Base-by-base conservation (phyloP, 306 rosid genomes). In the Betula pendula region DNA sequence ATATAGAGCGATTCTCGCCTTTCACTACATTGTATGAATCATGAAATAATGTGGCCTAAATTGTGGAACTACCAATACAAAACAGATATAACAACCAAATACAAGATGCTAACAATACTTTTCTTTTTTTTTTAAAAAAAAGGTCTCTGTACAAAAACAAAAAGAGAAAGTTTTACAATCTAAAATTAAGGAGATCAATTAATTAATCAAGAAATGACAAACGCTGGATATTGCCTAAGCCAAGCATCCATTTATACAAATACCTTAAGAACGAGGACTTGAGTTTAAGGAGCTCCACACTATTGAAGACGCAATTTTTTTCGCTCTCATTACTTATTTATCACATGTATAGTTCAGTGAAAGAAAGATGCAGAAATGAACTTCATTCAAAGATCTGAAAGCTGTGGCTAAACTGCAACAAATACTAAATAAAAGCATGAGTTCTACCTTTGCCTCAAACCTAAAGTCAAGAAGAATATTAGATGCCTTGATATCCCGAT, bases 401-500 rank as follows among this genome's bases (percentile, higher is more conserved):
- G 49, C 29, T 20, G 9, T 56, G 10, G 17, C 68, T 62, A 2
- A 31, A 31, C 40, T 31, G 16, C 6, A 29, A 2, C 22, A 62
- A 62, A 16, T 31, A 50, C 4, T 3, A 58, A 59, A 40, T 49
- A 48, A 72, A 0, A 62, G 44, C 62, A 29, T 0, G 75, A 52
- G 53, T 69, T 50, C 68, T 73, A 86, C 95, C 90, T 86, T 88
- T 43, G 90, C 88, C 76, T 88, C 89, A 68, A 90, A 90, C 44
- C 67, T 68, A 24, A 72, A 60, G 81, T 90, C 88, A 71, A 88
- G 81, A 77, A 90, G 95, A 75, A 90, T 86, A 75, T 90, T 90
- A 11, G 95, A 81, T 31, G 89, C 92, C 84, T 90, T 90, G 81
- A 90, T 90, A 69, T 88, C 92, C 2, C 95, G 92, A 66, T 90